phyloP scores from a whole-genome alignment of 495 filamentous ascomycete species.

The Jackrogersella multiformis region DNA sequence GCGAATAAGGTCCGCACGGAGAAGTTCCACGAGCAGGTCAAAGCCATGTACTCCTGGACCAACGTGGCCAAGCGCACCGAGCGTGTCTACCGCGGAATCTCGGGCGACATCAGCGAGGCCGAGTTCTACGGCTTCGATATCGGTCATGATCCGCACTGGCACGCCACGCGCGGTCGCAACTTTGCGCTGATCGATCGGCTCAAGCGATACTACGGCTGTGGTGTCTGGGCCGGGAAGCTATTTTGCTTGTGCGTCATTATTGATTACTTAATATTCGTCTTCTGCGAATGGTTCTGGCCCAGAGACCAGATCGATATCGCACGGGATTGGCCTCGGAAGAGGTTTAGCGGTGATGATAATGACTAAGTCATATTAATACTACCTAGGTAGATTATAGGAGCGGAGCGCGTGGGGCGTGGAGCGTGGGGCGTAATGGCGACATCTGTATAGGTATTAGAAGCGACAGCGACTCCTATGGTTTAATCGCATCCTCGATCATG shows the following conservation, averaged over 20 bases:
- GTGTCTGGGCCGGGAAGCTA: slow-evolving; percentile 98
- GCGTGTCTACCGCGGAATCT: slow-evolving; percentile 92
- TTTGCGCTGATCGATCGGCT: slow-evolving; percentile 93
- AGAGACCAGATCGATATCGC: slow-evolving; percentile 86
- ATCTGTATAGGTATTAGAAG: background rate
- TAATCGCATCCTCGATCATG: no score
- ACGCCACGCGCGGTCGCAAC: slow-evolving; percentile 79
- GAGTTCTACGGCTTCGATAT: slow-evolving; percentile 86
- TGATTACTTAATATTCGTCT: slow-evolving; percentile 87
- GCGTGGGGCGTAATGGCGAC: background rate
- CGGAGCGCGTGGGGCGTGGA: background rate
- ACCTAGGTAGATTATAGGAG: background rate
- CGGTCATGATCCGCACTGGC: slow-evolving; percentile 71
- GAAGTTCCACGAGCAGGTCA: slow-evolving; percentile 94
- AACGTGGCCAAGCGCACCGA: slow-evolving; percentile 93
- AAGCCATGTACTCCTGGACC: slow-evolving; percentile 97
- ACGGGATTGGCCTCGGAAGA: slow-evolving; percentile 88
- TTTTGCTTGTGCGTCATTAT: slow-evolving; percentile 95
- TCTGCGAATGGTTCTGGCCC: slow-evolving; percentile 88
- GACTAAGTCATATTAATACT: slow-evolving; percentile 25
- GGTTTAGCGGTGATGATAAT: slow-evolving; percentile 36
- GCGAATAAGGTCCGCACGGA: slow-evolving; percentile 88
- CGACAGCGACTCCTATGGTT: no score
- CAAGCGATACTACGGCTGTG: slow-evolving; percentile 98
- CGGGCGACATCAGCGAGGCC: slow-evolving; percentile 78